Conservation (phyloP, 768 basidiomycete genomes). For the Agaricus blazei region DNA sequence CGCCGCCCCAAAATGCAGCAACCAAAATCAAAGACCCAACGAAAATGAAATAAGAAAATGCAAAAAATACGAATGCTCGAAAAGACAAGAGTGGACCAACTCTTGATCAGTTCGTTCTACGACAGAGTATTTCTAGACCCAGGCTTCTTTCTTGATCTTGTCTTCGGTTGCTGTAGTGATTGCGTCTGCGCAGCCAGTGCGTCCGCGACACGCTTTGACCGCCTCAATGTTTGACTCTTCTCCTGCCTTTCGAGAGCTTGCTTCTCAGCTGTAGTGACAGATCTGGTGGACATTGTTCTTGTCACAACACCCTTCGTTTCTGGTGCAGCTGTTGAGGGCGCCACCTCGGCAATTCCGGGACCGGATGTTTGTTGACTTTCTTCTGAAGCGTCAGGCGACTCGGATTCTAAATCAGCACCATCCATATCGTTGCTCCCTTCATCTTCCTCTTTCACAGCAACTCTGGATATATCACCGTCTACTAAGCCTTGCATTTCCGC, state of each 20-base stretch:
- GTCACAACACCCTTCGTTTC: background rate
- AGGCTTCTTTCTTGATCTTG: conserved; percentile 25
- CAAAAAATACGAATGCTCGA: background rate
- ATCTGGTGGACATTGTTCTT: conserved; percentile 1
- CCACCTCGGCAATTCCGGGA: background rate
- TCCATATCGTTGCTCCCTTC: background rate
- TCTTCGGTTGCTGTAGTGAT: conserved; percentile 24
- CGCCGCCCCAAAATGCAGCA: background rate
- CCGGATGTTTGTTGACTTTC: background rate
- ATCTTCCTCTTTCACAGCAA: background rate
- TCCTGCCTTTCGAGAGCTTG: conserved; percentile 1
- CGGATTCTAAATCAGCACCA: background rate
- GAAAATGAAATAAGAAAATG: background rate
- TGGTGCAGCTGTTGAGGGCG: background rate
- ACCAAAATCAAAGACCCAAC: conserved; percentile 4
- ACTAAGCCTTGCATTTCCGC: conserved; percentile 9
- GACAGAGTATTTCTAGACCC: conserved; percentile 35
- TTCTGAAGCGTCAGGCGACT: background rate
- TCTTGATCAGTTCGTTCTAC: conserved; percentile 13
- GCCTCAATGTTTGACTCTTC: conserved; percentile 35
- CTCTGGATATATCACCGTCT: conserved; percentile 8
- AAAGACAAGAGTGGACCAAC: background rate
- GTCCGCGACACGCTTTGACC: conserved; percentile 68
- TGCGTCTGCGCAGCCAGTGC: conserved; percentile 47
- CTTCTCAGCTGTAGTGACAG: conserved; percentile 4